phyloP scores from a whole-genome alignment of 116 monocot species.

The Dioscorea cayenensis region DNA sequence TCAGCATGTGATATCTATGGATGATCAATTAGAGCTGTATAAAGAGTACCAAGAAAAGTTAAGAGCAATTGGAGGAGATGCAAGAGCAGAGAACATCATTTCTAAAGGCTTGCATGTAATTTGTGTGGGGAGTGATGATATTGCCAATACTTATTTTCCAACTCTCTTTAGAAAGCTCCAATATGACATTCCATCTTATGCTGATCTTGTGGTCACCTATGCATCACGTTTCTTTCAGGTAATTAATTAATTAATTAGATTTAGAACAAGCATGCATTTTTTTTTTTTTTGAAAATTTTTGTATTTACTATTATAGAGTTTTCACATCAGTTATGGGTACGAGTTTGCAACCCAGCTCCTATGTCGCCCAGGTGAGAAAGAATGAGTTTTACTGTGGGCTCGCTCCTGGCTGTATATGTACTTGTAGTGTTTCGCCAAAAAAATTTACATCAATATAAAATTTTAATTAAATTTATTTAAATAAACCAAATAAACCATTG shows the following conservation, averaged over 20 bases:
- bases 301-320: not conserved
- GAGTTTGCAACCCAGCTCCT: too few species aligned
- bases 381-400: too few species aligned
- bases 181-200: slow-evolving; percentile 52
- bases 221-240: slow-evolving; percentile 61
- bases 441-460: too few species aligned
- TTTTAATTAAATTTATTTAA: too few species aligned
- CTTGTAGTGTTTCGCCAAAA: too few species aligned
- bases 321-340: too few species aligned
- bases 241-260: not conserved
- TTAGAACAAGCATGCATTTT: not conserved
- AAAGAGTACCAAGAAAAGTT: slow-evolving; percentile 66
- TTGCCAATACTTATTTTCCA: slow-evolving; percentile 58
- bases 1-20: slow-evolving; percentile 56
- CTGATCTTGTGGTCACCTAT: slow-evolving; percentile 26
- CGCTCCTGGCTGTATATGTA: too few species aligned
- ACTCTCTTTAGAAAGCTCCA: slow-evolving; percentile 22
- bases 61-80: slow-evolving; percentile 31
- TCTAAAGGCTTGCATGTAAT: slow-evolving; percentile 34
- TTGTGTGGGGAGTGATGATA: slow-evolving; percentile 43
- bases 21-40: slow-evolving; percentile 53
- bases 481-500: too few species aligned
- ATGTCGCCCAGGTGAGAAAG: too few species aligned
- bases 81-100: slow-evolving; percentile 37
- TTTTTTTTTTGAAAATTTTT: too few species aligned